Evolutionary conservation across 305 asterid species (phyloP), one percentile per base, ranked within the genome.

Genomic region (Fraxinus greggii): DNA sequence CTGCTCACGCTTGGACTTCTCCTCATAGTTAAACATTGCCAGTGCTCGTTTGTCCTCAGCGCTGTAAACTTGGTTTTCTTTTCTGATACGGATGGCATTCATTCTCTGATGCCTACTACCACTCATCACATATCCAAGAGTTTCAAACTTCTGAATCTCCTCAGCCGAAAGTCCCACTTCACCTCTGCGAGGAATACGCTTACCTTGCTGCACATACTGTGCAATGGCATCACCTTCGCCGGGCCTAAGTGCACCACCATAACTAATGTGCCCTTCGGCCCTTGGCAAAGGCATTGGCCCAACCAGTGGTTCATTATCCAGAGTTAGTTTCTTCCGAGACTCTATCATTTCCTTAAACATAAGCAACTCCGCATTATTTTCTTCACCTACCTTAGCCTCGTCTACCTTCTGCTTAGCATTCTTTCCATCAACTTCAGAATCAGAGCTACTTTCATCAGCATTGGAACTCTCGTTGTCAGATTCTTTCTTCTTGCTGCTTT

Each of bases 151-250:
- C 0, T 89, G 85, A 87, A 96, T 96, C 90, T 96, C 99, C 3
- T 96, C 99, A 78, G 99, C 99, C 3, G 99, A 92, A 40, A 96
- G 94, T 79, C 99, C 99, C 89, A 96, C 99, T 87, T 96, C 99
- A 35, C 99, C 99, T 94, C 99, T 94, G 73, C 99, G 94, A 31
- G 99, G 99, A 67, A 96, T 96, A 91, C 99, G 99, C 87, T 96
- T 96, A 72, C 99, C 99, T 86, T 96, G 99, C 89, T 96, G 98
- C 85, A 96, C 99, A 76, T 93, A 96, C 85, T 94, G 99, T 0
- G 99, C 99, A 85, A 96, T 96, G 75, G 99, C 99, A 91, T 96
- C 99, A 88, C 99, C 99, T 92, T 96, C 99, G 83, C 99, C 99
- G 0, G 99, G 99, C 92, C 99, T 90, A 73, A 96, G 98, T 9